Conservation (phyloP, 345 rosid genomes). For the Populus deltoides region DNA sequence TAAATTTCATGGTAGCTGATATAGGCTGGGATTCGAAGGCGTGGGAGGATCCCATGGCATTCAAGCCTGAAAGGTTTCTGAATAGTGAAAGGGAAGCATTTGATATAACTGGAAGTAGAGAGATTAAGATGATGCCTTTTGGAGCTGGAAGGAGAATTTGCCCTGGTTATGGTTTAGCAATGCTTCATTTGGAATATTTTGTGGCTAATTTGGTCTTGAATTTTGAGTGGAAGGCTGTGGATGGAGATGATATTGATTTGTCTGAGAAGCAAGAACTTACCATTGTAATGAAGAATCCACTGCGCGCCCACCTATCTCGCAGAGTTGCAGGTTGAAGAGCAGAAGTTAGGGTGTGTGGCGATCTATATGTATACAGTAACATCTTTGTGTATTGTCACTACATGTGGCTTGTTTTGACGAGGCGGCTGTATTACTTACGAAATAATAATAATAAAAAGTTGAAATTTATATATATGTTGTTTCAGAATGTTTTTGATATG, state of each 20-base stretch:
- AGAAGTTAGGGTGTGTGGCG: too few relatives aligned
- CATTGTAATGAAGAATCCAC: conserved; percentile 2
- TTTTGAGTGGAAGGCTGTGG: conserved; percentile 15
- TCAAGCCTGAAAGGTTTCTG: conserved; percentile 23
- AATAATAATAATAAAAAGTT: too few relatives aligned
- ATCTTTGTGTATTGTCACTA: too few relatives aligned
- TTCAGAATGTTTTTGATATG: too few relatives aligned
- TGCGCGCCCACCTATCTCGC: background rate
- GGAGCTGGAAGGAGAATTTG: conserved; percentile 21
- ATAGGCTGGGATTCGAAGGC: conserved; percentile 18
- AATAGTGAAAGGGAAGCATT: background rate
- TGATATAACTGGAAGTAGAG: conserved; percentile 12
- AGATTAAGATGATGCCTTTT: conserved; percentile 27
- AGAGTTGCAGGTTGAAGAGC: background rate
- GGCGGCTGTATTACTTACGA: too few relatives aligned
- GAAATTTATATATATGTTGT: too few relatives aligned
- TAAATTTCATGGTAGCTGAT: conserved; percentile 17
- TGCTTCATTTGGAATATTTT: conserved; percentile 22
- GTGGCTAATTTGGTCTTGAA: conserved; percentile 18
- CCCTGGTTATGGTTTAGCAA: conserved; percentile 14
- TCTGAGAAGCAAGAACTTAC: conserved; percentile 10
- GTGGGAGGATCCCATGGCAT: conserved; percentile 26
- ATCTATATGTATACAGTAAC: too few relatives aligned
- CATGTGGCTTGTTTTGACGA: too few relatives aligned
- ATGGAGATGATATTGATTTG: conserved; percentile 10